Percentiles rank a stretch among this genome's conserved stretches.
These are phyloP conservation scores for Sonneratia caseolaris DNA, from an alignment of 345 rosid genomes.

Conservation along the genomic window DNA sequence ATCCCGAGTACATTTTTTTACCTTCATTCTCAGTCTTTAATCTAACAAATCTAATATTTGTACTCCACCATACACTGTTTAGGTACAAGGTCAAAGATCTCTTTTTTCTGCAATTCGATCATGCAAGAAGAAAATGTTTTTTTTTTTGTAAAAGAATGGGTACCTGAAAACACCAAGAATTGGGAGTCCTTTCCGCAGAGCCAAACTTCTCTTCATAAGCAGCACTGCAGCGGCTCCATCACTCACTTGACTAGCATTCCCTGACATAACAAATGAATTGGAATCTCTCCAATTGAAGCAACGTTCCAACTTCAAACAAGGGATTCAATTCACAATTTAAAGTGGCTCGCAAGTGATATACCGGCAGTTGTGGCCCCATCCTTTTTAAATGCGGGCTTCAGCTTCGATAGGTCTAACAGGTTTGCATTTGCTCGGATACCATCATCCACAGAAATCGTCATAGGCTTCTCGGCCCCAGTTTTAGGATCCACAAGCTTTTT, in stretches of 20 bases:
- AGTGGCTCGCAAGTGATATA: constrained; percentile 15
- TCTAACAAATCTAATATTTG: no score
- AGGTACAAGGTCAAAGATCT: no score
- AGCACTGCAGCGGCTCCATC: constrained; percentile 98
- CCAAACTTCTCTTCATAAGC: constrained; percentile 80
- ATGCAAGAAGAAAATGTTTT: neutral
- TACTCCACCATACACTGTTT: no score
- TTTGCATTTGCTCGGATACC: constrained; percentile 72
- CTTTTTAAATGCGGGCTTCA: constrained; percentile 74
- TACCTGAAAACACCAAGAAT: constrained; percentile 92
- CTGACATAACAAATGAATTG: constrained; percentile 18
- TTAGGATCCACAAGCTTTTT: constrained; percentile 65
- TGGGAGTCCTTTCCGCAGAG: constrained; percentile 77
- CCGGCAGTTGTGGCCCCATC: constrained; percentile 94
- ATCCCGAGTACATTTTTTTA: neutral
- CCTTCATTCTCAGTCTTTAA: neutral
- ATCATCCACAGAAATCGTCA: constrained; percentile 60
- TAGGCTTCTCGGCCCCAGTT: constrained; percentile 67
- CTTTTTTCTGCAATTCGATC: neutral
- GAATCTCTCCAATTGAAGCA: neutral
- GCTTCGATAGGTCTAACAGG: constrained; percentile 57
- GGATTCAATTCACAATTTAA: neutral
- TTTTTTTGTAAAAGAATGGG: neutral
- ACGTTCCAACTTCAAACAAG: constrained; percentile 4
- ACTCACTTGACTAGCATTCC: constrained; percentile 94